Evolutionary conservation across 345 rosid species (phyloP).

Genomic region (Gossypium rotundifolium): DNA sequence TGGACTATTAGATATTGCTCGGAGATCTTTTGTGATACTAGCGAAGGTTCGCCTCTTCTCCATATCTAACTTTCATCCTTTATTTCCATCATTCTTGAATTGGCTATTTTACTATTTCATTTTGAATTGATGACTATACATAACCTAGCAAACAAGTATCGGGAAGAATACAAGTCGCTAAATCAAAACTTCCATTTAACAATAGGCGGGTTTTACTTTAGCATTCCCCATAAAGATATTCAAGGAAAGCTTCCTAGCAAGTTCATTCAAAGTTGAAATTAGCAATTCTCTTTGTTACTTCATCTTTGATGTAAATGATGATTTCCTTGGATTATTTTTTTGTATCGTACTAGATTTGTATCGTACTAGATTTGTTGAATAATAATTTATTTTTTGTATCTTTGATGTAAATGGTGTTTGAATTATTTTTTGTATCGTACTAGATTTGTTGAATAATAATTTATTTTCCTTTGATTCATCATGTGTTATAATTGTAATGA

Average conservation of each 20-base stretch:
- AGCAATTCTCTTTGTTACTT: constrained; percentile 11
- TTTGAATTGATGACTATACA: constrained; percentile 60
- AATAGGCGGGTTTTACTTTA: constrained; percentile 90
- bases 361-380: too few species aligned
- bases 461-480: too few species aligned
- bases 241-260: constrained; percentile 87
- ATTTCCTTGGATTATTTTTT: constrained; percentile 11
- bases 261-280: constrained; percentile 73
- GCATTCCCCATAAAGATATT: constrained; percentile 80
- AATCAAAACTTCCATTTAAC: constrained; percentile 93
- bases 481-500: too few species aligned
- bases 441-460: too few species aligned
- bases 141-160: constrained; percentile 80
- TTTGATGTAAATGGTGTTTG: too few species aligned
- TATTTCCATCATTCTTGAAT: constrained; percentile 6
- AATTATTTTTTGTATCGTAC: too few species aligned
- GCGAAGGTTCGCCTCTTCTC: constrained; percentile 58
- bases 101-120: constrained; percentile 10
- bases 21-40: constrained; percentile 91
- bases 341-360: too few species aligned
- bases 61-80: neutral
- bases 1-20: constrained; percentile 85
- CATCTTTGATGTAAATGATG: constrained; percentile 1
- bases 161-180: constrained; percentile 79
- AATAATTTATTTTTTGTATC: too few species aligned